Percentiles rank a stretch among this genome's conserved stretches.
These are phyloP conservation scores for Paecilomyces variotii DNA, from an alignment of 2,329 filamentous ascomycete genomes.

Conservation along the genomic window DNA sequence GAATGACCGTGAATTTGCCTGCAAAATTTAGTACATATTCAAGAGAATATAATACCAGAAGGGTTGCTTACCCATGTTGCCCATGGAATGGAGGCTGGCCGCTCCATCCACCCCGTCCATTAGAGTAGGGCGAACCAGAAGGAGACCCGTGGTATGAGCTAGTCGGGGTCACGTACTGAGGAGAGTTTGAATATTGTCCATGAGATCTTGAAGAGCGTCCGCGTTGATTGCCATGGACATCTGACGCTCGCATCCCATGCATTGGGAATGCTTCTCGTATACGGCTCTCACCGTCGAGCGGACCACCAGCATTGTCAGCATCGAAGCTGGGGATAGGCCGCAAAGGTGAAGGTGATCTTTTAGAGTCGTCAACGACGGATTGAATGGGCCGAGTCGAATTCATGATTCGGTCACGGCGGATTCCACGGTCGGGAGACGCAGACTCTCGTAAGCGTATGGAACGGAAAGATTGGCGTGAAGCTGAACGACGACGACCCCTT, in stretches of 20 bases:
- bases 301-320: constrained; percentile 19
- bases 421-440: constrained; percentile 14
- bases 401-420: constrained; percentile 17
- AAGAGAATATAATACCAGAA: constrained; percentile 6
- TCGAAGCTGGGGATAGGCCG: constrained; percentile 26
- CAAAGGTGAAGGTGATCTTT: constrained; percentile 25
- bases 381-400: constrained; percentile 20
- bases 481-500: constrained; percentile 22
- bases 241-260: constrained; percentile 25
- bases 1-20: constrained; percentile 51
- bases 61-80: constrained; percentile 43
- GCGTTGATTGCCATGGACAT: constrained; percentile 20
- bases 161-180: constrained; percentile 48
- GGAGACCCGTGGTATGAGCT: constrained; percentile 54
- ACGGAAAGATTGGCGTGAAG: constrained; percentile 26
- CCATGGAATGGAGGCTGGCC: constrained; percentile 36
- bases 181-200: constrained; percentile 49
- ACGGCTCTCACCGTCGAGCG: constrained; percentile 22
- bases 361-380: constrained; percentile 17
- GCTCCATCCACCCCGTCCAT: constrained; percentile 47
- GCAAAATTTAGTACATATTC: constrained; percentile 9
- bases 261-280: constrained; percentile 25
- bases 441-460: constrained; percentile 27
- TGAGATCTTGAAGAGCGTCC: constrained; percentile 33
- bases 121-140: constrained; percentile 53